phyloP scores from a whole-genome alignment of 23 red algal genomes.

The Gracilariopsis chorda region DNA sequence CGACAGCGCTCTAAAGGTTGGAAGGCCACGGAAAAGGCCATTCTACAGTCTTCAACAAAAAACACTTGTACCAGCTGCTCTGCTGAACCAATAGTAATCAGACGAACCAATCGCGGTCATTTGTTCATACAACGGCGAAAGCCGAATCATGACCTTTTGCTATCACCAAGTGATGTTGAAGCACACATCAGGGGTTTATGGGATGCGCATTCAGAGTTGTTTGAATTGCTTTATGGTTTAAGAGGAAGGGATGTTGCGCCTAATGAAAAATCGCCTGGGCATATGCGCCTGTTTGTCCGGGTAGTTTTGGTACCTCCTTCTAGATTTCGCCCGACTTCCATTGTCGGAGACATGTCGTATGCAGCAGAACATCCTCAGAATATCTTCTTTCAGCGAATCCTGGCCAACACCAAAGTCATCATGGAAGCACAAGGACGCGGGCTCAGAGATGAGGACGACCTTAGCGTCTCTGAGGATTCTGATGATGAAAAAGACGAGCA shows the following conservation, averaged over 20 bases:
- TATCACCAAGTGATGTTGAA: conserved; percentile 56
- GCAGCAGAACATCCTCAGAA: conserved; percentile 93
- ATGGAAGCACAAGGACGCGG: not conserved
- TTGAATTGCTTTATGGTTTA: conserved; percentile 57
- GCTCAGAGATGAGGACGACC: not conserved
- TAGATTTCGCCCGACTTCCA: conserved; percentile 76
- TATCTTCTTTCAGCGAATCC: conserved; percentile 64
- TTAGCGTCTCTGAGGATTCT: not conserved
- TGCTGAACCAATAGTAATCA: not conserved
- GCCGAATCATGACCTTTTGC: not conserved
- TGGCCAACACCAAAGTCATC: conserved; percentile 35
- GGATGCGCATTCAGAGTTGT: conserved; percentile 45
- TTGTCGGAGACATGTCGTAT: conserved; percentile 26
- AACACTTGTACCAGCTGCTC: not conserved
- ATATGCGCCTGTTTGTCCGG: conserved; percentile 70
- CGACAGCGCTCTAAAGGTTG: conserved; percentile 40
- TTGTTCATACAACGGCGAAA: not conserved
- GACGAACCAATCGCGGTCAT: conserved; percentile 1
- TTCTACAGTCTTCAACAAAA: not conserved
- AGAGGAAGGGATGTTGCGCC: not conserved
- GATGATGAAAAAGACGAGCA: not conserved
- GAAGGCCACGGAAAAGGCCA: not conserved
- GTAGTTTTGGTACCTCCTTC: conserved; percentile 75
- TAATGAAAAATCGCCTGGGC: not conserved
- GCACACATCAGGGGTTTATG: conserved; percentile 47